These are phyloP conservation scores for Vigna unguiculata DNA, from an alignment of 306 rosid genomes.

Conservation along the genomic window DNA sequence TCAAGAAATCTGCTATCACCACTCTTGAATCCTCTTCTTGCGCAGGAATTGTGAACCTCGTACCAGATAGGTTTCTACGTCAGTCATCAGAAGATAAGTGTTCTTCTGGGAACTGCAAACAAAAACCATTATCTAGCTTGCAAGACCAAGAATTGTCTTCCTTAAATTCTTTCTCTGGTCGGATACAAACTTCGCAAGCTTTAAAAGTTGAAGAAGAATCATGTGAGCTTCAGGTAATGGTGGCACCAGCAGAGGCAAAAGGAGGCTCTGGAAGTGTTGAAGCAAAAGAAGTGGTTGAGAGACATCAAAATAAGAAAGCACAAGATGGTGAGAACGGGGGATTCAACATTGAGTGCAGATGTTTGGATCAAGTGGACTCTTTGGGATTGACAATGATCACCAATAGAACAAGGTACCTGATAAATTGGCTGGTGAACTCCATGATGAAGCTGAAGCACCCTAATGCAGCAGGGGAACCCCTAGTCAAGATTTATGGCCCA, in stretches of 20 bases:
- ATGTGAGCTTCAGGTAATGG: conserved; percentile 39
- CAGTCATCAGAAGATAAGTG: conserved; percentile 61
- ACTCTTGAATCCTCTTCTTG: conserved; percentile 65
- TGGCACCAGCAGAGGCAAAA: conserved; percentile 42
- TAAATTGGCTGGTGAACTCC: conserved; percentile 91
- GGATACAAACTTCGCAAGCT: conserved; percentile 43
- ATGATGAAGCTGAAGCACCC: conserved; percentile 87
- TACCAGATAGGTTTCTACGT: conserved; percentile 58
- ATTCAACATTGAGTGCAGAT: conserved; percentile 65
- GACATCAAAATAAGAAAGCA: conserved; percentile 31
- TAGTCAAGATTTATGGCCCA: conserved; percentile 89
- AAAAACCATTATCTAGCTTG: conserved; percentile 50
- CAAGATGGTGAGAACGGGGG: conserved; percentile 46
- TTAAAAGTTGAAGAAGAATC: conserved; percentile 42
- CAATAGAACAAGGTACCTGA: conserved; percentile 80
- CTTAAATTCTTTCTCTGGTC: conserved; percentile 79
- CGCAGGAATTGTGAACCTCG: conserved; percentile 83
- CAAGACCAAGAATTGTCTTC: conserved; percentile 56
- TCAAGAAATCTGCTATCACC: conserved; percentile 76
- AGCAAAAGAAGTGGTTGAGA: conserved; percentile 45
- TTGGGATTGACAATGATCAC: conserved; percentile 67
- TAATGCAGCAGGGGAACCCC: conserved; percentile 63
- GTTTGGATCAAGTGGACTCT: conserved; percentile 86
- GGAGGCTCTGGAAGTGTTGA: conserved; percentile 50
- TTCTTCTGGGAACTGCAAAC: conserved; percentile 60